Evolutionary conservation across 2,329 filamentous ascomycete genomes (phyloP).

Genomic region (Trichoderma atrobrunneum): DNA sequence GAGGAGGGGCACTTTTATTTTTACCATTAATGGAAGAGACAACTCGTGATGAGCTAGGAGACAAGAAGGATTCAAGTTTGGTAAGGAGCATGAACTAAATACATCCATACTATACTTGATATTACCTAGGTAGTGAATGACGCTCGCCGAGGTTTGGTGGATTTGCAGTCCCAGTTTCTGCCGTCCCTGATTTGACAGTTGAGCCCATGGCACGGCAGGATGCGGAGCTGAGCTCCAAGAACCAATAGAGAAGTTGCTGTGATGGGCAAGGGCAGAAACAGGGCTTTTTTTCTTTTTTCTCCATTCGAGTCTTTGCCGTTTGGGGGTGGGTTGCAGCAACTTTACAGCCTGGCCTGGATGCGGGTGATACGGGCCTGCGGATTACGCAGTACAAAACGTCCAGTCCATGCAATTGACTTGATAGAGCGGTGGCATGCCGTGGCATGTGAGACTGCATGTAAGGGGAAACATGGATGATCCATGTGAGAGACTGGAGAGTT

Average conservation of each 20-base stretch:
- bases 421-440: background rate
- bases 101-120: background rate
- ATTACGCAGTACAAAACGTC: background rate
- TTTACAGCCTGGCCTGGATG: background rate
- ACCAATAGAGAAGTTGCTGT: background rate
- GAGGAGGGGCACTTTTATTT: background rate
- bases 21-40: background rate
- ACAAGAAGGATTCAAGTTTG: background rate
- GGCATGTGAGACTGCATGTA: slow-evolving; percentile 11
- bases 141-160: background rate
- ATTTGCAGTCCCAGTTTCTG: background rate
- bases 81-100: background rate
- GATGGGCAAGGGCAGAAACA: background rate
- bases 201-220: slow-evolving; percentile 4
- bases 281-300: background rate
- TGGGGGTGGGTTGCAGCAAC: background rate
- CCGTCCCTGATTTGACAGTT: slow-evolving; percentile 8
- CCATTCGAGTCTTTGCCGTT: background rate
- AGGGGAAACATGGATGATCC: background rate
- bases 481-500: background rate
- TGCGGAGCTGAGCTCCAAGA: slow-evolving; percentile 5
- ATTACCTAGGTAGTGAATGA: background rate
- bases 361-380: background rate
- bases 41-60: background rate
- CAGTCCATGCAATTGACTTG: background rate